phyloP scores from a whole-genome alignment of 148 eudicot genomes.

The Silene latifolia region DNA sequence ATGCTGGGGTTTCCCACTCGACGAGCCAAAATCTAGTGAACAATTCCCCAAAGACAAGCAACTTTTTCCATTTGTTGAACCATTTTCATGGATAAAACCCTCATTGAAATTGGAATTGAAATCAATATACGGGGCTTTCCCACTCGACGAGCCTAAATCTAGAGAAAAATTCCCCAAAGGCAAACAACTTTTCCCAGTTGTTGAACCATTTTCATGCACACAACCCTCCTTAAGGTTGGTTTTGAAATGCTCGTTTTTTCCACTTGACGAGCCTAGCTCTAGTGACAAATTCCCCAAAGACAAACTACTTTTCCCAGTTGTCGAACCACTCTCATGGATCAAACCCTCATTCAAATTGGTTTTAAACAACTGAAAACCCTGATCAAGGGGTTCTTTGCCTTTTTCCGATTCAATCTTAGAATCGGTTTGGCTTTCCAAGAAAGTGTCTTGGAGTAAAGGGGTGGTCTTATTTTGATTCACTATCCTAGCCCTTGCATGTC shows the following conservation, averaged over 20 bases:
- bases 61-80: constrained; percentile 9
- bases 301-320: constrained; percentile 5
- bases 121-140: constrained; percentile 20
- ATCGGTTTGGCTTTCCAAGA: constrained; percentile 39
- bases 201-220: constrained; percentile 3
- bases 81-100: constrained; percentile 4
- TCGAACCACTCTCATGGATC: neutral
- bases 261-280: constrained; percentile 15
- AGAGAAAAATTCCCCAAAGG: constrained; percentile 28
- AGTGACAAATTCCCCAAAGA: constrained; percentile 3
- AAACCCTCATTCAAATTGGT: constrained; percentile 30
- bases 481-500: constrained; percentile 79
- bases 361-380: constrained; percentile 46
- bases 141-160: constrained; percentile 40
- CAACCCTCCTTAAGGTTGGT: neutral
- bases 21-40: neutral
- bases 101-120: constrained; percentile 13
- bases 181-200: constrained; percentile 7
- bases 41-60: constrained; percentile 8
- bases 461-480: constrained; percentile 40
- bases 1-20: neutral
- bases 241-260: neutral
- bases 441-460: constrained; percentile 41
- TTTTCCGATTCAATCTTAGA: constrained; percentile 12
- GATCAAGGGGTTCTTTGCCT: constrained; percentile 7